Conservation (phyloP, 345 rosid genomes). For the Balakata baccata region DNA sequence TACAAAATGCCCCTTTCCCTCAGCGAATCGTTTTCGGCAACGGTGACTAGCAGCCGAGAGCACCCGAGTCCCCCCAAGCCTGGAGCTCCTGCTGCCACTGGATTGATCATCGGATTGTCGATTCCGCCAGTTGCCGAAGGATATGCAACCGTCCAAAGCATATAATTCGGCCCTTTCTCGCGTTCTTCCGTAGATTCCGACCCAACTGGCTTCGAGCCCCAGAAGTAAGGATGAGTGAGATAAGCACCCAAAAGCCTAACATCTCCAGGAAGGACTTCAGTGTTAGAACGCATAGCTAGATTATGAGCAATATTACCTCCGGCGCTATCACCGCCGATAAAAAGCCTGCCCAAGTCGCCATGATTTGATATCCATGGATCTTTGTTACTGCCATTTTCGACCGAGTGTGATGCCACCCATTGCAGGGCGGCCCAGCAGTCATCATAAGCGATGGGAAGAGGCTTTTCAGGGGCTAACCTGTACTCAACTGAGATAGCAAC, state of each 20-base stretch:
- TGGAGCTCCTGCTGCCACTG: constrained; percentile 24
- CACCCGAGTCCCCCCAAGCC: constrained; percentile 27
- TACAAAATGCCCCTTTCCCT: constrained; percentile 29
- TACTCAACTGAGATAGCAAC: constrained; percentile 46
- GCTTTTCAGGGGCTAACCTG: constrained; percentile 46
- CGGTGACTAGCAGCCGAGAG: constrained; percentile 22
- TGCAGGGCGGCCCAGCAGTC: constrained; percentile 42
- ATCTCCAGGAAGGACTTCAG: constrained; percentile 21
- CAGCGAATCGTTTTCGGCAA: constrained; percentile 34
- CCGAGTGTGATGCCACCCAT: neutral
- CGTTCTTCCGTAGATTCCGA: constrained; percentile 19
- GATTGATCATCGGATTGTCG: constrained; percentile 28
- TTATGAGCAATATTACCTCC: constrained; percentile 16
- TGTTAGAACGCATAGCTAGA: constrained; percentile 29
- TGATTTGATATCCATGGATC: neutral
- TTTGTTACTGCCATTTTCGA: neutral
- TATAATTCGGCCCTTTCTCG: constrained; percentile 7
- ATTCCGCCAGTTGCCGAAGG: constrained; percentile 24
- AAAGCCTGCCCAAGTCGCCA: constrained; percentile 4
- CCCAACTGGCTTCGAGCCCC: constrained; percentile 47
- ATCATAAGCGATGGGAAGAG: constrained; percentile 35
- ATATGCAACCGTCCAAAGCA: constrained; percentile 8
- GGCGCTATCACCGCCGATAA: constrained; percentile 10
- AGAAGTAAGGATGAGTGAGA: constrained; percentile 44
- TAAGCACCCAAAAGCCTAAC: constrained; percentile 33